phyloP scores from a whole-genome alignment of 495 filamentous ascomycete genomes.

The Trypethelium eluteriae region DNA sequence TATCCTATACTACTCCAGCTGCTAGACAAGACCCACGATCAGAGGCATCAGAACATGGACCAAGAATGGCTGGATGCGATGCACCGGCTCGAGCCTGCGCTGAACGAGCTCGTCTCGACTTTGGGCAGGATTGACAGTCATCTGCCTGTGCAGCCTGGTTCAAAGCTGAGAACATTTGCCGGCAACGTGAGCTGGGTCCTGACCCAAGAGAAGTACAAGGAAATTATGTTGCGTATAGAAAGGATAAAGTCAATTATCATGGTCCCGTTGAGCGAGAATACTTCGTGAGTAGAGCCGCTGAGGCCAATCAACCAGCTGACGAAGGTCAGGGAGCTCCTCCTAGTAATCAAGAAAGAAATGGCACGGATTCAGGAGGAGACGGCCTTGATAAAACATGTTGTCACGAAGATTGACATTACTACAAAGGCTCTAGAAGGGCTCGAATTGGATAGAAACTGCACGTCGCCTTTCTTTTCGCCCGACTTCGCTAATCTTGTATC shows the following conservation, averaged over 20 bases:
- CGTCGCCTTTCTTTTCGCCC: neutral
- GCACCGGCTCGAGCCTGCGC: neutral
- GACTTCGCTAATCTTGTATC: neutral
- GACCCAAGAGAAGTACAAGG: neutral
- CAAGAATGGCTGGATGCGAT: neutral
- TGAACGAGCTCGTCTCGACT: neutral
- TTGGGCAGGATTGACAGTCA: neutral
- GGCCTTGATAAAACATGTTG: neutral
- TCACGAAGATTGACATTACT: neutral
- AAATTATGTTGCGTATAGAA: neutral
- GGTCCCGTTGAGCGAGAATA: neutral
- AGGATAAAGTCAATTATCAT: neutral
- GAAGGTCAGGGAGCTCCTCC: neutral
- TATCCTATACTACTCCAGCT: neutral
- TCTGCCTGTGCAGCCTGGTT: neutral
- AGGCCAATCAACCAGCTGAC: neutral
- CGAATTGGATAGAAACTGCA: neutral
- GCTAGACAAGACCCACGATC: neutral
- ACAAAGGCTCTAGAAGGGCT: neutral
- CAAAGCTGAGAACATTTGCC: neutral
- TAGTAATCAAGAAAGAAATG: neutral
- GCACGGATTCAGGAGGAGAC: neutral
- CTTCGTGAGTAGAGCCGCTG: neutral
- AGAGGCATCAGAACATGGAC: neutral
- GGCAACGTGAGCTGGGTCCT: neutral